phyloP scores from a whole-genome alignment of 1,284 basidiomycete species.

The Ganoderma multipileum region DNA sequence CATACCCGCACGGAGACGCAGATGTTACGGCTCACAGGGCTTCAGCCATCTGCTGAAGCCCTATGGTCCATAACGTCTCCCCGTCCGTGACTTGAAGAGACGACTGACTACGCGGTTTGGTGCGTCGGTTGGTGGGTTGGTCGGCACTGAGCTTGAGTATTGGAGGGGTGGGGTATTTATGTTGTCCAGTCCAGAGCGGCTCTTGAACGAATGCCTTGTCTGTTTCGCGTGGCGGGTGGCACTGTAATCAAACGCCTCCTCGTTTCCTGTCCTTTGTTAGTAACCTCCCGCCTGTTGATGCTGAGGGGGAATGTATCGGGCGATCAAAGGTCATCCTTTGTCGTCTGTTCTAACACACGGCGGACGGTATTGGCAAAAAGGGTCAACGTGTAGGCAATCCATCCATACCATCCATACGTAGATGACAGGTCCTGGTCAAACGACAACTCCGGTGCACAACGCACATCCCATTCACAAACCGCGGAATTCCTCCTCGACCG shows the following conservation, averaged over 20 bases:
- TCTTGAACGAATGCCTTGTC: neutral
- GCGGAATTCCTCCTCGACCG: constrained; percentile 34
- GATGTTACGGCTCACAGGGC: constrained; percentile 5
- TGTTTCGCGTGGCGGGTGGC: neutral
- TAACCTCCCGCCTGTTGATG: neutral
- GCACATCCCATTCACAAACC: neutral
- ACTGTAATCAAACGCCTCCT: neutral
- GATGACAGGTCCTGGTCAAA: neutral
- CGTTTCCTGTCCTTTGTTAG: neutral
- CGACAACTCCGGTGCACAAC: neutral
- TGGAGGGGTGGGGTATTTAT: neutral
- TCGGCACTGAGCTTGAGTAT: neutral
- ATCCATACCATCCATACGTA: neutral
- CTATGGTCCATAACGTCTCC: constrained; percentile 7
- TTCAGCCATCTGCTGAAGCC: constrained; percentile 3
- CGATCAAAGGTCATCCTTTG: neutral
- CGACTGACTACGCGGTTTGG: neutral
- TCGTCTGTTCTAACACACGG: neutral
- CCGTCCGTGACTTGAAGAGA: neutral
- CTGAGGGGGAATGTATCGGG: neutral
- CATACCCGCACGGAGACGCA: neutral
- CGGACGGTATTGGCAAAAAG: neutral
- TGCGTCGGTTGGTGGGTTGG: neutral
- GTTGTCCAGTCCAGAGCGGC: neutral
- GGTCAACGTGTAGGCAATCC: neutral